Base-by-base conservation (phyloP, 208 protist species). In the Pavlovales sp. region DNA sequence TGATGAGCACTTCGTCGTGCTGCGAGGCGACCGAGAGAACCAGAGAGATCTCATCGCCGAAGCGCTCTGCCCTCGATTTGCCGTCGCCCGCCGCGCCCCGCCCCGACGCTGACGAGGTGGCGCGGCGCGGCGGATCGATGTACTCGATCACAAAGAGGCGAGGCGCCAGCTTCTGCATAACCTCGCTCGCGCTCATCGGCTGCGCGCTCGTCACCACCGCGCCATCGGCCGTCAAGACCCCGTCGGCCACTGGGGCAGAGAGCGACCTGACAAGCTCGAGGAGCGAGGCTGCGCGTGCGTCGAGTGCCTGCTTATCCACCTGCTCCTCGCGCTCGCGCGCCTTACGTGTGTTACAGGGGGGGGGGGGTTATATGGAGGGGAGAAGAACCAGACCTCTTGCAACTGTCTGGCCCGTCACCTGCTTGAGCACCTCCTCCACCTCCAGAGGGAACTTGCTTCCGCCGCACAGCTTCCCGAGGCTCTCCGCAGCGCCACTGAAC, bases 1-100 rank as follows among this genome's bases (percentile, higher is more conserved):
- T 32, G 32, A 87, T 18, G 30, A 87, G 39, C 10, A 78, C 83
- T 30, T 87, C 83, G 66, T 87, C 83, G 34, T 87, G 44, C 26
- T 28, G 83, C 47, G 47, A 77, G 20, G 57, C 46, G 37, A 40
- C 2, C 38, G 7, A 0, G 14, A 87, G 41, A 2, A 87, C 57
- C 8, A 78, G 42, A 7, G 34, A 36, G 0, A 87, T 66, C 83
- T 87, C 57, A 2, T 71, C 57, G 57, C 57, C 57, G 26, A 71
- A 71, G 26, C 7, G 57, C 57, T 71, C 57, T 10, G 57, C 57
- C 2, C 14, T 10, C 57, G 57, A n/a, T 28, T 28, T 10, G 14
- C 5, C 5, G 26, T 71, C 57, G 57, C 57, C 22, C 44, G 44
- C 44, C 22, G 1, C 14, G 22, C 22, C 14, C 22, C 57, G 2